Percentiles rank a stretch among this genome's conserved stretches.
Evolutionary conservation across 331 rosid genomes (phyloP).

Genomic region (Spiraea crenata): DNA sequence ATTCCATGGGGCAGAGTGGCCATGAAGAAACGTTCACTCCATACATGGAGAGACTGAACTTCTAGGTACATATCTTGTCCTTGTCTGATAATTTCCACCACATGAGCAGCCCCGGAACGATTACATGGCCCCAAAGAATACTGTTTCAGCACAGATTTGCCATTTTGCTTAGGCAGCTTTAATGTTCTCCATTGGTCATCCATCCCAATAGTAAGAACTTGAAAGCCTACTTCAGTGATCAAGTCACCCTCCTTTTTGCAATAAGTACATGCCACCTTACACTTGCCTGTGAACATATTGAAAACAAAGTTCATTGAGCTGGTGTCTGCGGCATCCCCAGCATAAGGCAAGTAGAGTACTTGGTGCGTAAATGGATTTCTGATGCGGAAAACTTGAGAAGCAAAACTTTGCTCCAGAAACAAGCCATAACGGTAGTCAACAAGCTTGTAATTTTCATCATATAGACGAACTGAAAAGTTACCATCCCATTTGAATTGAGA

Average conservation of each 20-base stretch:
- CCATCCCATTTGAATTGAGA: not conserved
- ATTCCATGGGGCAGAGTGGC: not conserved
- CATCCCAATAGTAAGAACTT: not conserved
- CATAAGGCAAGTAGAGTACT: conserved; percentile 5
- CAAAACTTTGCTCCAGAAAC: not conserved
- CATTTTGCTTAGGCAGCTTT: conserved; percentile 2
- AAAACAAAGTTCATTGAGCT: not conserved
- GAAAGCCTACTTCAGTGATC: not conserved
- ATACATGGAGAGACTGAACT: not conserved
- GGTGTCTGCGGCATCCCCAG: not conserved
- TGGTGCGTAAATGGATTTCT: not conserved
- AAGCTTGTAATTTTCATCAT: not conserved
- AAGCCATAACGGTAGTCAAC: not conserved
- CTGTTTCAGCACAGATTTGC: too few relatives aligned
- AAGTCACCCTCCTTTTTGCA: not conserved
- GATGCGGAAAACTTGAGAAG: not conserved
- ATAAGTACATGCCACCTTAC: not conserved
- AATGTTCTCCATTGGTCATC: not conserved
- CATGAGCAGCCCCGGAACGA: not conserved
- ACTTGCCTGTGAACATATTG: not conserved
- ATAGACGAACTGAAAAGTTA: not conserved
- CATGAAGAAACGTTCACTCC: not conserved
- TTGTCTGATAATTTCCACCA: not conserved
- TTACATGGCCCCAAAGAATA: not conserved
- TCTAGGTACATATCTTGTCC: not conserved